Evolutionary conservation across 139 green algal species (phyloP), one percentile per base, ranked within the genome.

Genomic region (Trebouxia sp.): DNA sequence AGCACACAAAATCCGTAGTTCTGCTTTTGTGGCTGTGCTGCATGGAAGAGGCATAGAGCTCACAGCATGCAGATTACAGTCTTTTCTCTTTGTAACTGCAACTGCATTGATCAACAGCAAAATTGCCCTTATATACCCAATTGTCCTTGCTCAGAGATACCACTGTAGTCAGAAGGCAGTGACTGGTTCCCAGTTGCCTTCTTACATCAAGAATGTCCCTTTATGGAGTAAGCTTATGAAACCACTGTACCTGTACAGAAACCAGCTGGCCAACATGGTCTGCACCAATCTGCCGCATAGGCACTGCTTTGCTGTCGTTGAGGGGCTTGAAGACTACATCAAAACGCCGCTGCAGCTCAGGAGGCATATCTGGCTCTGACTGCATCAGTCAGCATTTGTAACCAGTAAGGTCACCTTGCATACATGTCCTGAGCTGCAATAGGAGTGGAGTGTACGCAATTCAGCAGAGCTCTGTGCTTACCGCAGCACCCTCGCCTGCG

Each of bases 201-300:
- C n/a, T n/a, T n/a, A n/a, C n/a, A n/a, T n/a, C n/a, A n/a, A n/a
- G n/a, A n/a, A n/a, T n/a, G n/a, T n/a, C n/a, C n/a, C n/a, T n/a
- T n/a, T n/a, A n/a, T n/a, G n/a, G n/a, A n/a, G n/a, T n/a, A n/a
- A n/a, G n/a, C n/a, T n/a, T n/a, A n/a, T n/a, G n/a, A 15, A 28
- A 17, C 38, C 22, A 12, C 24, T 84, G 76, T 70, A 93, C 92
- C 87, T 85, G 85, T 41, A 99, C 87, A 0, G 83, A 90, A 14
- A 98, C 95, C 26, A 99, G 90, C 14, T 87, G 82, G n/a, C 96
- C 96, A 43, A 99, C 92, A 75, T 95, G 83, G 58, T 80, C 50
- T 38, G 96, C 88, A 11, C 69, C 83, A 22, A 99, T 89, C 0
- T 85, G 78, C 5, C 96, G 87, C 80, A 99, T 67, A 30, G 83